Conservation (phyloP, 2,329 filamentous ascomycete genomes). For the Orbilia blumenaviensis region DNA sequence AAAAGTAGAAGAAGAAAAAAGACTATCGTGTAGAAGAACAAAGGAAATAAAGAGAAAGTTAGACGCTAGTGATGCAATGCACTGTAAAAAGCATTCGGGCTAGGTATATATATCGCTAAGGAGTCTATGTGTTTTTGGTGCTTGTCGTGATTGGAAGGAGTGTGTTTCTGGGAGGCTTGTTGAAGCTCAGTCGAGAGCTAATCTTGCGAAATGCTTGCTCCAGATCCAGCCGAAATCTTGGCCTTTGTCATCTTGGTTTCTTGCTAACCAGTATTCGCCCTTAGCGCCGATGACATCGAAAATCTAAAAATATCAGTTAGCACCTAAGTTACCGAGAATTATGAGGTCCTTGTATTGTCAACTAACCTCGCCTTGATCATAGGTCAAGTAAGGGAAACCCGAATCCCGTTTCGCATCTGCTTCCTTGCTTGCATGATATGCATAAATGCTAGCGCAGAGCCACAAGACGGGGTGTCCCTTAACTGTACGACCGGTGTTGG, state of each 20-base stretch:
- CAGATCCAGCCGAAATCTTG: constrained; percentile 94
- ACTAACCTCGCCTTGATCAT: constrained; percentile 83
- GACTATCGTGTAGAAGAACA: constrained; percentile 14
- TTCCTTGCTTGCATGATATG: constrained; percentile 53
- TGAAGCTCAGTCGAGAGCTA: constrained; percentile 61
- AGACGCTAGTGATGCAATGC: constrained; percentile 24
- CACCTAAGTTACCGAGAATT: neutral
- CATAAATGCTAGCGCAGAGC: constrained; percentile 52
- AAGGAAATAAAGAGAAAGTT: constrained; percentile 32
- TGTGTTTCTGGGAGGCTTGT: neutral
- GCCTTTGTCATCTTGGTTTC: constrained; percentile 89
- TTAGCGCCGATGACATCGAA: constrained; percentile 85
- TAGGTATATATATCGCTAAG: constrained; percentile 33
- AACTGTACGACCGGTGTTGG: constrained; percentile 22
- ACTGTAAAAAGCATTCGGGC: neutral
- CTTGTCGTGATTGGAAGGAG: constrained; percentile 7
- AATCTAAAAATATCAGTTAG: constrained; percentile 59
- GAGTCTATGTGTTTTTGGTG: constrained; percentile 8
- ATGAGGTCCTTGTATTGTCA: neutral
- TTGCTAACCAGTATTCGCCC: constrained; percentile 95
- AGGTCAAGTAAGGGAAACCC: constrained; percentile 94
- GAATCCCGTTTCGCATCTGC: constrained; percentile 81
- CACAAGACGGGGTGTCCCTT: constrained; percentile 47
- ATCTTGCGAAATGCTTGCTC: constrained; percentile 91
- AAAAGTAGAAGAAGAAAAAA: neutral